A percentile compares a stretch with the other conserved stretches of the same genome.
These are phyloP conservation scores for Setomelanomma holmii DNA, from an alignment of 2,329 filamentous ascomycete genomes.

Conservation along the genomic window DNA sequence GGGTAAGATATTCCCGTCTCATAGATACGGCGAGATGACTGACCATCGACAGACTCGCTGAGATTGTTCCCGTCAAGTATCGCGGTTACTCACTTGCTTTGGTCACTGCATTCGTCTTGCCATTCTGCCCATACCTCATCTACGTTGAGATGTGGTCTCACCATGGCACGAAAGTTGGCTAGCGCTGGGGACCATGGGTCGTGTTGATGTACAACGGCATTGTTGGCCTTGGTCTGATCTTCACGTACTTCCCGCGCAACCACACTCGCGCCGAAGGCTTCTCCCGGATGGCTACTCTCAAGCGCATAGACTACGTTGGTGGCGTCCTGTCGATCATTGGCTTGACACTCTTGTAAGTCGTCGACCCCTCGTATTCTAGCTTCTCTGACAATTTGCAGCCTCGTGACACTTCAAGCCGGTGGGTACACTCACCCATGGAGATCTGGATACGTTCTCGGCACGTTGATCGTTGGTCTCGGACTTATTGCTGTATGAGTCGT, in stretches of 20 bases:
- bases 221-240: slow-evolving; percentile 35
- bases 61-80: slow-evolving; percentile 43
- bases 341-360: slow-evolving; percentile 41
- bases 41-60: slow-evolving; percentile 31
- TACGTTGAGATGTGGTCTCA: slow-evolving; percentile 42
- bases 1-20: slow-evolving; percentile 27
- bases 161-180: slow-evolving; percentile 30
- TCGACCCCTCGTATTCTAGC: neutral
- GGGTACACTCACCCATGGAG: slow-evolving; percentile 51
- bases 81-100: slow-evolving; percentile 43
- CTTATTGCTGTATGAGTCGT: slow-evolving; percentile 45
- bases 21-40: neutral
- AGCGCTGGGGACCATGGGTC: slow-evolving; percentile 47
- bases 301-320: slow-evolving; percentile 41
- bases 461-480: slow-evolving; percentile 44
- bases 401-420: slow-evolving; percentile 50
- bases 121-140: slow-evolving; percentile 44
- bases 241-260: slow-evolving; percentile 42
- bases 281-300: slow-evolving; percentile 37
- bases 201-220: slow-evolving; percentile 42
- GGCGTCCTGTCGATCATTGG: slow-evolving; percentile 41
- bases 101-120: slow-evolving; percentile 44
- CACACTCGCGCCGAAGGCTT: slow-evolving; percentile 43
- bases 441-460: slow-evolving; percentile 47
- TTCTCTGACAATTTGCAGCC: slow-evolving; percentile 26